Base-by-base conservation (phyloP, 768 basidiomycete genomes). In the Termitomyces eurrhizus region DNA sequence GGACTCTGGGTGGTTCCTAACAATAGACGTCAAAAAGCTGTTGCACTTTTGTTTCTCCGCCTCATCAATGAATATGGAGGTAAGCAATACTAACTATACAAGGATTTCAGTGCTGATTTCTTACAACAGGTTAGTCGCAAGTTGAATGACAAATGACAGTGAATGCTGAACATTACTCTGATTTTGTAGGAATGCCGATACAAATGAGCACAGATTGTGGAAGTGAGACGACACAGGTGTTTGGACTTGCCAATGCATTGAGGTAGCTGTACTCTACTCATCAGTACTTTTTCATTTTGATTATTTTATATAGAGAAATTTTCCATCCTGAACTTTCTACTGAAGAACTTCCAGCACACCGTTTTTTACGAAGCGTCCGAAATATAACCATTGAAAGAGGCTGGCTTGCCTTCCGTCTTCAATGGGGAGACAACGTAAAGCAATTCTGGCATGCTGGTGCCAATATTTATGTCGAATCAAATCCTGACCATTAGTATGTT, bases 1-100 rank as follows among this genome's bases (percentile, higher is more conserved):
- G 67, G 68, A 1, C 37, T 69, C 0, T 46, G 45, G 24, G 45
- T 46, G 13, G 45, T 49, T 1, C 48, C 48, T 6, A 49, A 49
- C 26, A 50, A 50, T 4, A 18, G 32, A 3, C 3, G 8, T 9
- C 32, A 33, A 16, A 50, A 50, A 50, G 49, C 49, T 4, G 32
- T 50, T 33, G 49, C 49, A 18, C 49, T 50, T 50, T 16, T 50
- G 4, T 50, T 50, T 9, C 32, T 50, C 18, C 1, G 9, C 49
- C 49, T 50, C 11, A 2, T 50, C n/a, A 9, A n/a, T 3, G 18
- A 33, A 4, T 50, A 18, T n/a, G 32, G 29, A 50, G 32, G 32
- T 50, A 9, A 50, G 49, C 8, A 32, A 50, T 33, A 0, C 18
- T 18, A 33, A 6, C 29, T 3, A 29, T 48, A 13, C 6, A 2